Conservation (phyloP, 805 yeast species). For the Nakazawaea holstii region DNA sequence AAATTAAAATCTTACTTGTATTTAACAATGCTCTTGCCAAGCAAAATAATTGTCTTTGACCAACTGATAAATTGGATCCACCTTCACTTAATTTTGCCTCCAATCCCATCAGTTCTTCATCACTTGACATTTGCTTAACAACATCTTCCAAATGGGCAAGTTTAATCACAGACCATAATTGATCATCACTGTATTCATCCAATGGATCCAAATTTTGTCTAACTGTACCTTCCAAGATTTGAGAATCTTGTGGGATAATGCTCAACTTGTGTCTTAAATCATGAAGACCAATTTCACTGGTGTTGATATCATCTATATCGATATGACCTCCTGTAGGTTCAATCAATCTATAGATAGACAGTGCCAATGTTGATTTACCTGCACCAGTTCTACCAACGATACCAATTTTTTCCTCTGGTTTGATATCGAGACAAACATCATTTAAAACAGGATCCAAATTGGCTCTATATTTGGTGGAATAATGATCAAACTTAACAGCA, state of each 20-base stretch:
- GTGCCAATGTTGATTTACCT: constrained; percentile 82
- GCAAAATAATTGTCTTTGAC: constrained; percentile 85
- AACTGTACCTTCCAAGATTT: constrained; percentile 81
- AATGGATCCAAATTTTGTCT: constrained; percentile 88
- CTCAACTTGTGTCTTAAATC: constrained; percentile 76
- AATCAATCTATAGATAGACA: constrained; percentile 80
- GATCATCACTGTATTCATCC: constrained; percentile 58
- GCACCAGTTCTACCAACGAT: constrained; percentile 98
- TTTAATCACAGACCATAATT: constrained; percentile 77
- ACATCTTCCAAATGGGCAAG: constrained; percentile 73
- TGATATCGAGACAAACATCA: constrained; percentile 55
- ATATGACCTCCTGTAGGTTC: constrained; percentile 67
- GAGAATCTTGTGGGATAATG: constrained; percentile 93
- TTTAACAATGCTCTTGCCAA: constrained; percentile 72
- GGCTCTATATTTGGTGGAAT: constrained; percentile 80
- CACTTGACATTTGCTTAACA: constrained; percentile 46
- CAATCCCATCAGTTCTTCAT: constrained; percentile 34
- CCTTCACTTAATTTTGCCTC: constrained; percentile 25
- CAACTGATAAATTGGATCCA: constrained; percentile 72
- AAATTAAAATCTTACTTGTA: constrained; percentile 55
- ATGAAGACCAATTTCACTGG: constrained; percentile 61
- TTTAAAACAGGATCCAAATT: constrained; percentile 77
- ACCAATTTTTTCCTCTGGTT: constrained; percentile 81
- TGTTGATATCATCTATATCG: constrained; percentile 66
- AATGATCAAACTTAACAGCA: constrained; percentile 57